Evolutionary conservation across 495 filamentous ascomycete species (phyloP).

Genomic region (Aspergillus ellipticus): DNA sequence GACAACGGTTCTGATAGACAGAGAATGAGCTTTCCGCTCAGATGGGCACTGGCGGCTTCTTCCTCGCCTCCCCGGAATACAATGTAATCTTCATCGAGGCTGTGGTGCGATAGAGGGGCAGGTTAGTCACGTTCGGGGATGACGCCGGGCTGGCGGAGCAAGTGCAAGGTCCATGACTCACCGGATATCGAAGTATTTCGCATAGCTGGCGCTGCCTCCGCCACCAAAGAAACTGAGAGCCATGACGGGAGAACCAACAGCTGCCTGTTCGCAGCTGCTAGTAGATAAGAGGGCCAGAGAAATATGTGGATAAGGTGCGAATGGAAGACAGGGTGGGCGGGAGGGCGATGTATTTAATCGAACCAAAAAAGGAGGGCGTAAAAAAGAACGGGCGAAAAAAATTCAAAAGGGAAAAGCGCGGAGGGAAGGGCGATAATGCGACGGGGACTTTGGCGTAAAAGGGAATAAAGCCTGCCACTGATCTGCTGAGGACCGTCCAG

Average conservation of each 20-base stretch:
- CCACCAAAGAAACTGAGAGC: conserved; percentile 51
- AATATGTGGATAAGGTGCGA: no score
- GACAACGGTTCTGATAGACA: conserved; percentile 66
- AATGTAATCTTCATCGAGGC: conserved; percentile 74
- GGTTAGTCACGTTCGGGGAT: conserved; percentile 12
- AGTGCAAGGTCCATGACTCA: conserved; percentile 25
- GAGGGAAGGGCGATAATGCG: conserved; percentile 13
- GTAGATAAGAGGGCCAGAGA: conserved; percentile 3
- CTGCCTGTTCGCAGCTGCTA: conserved; percentile 20
- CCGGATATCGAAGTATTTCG: conserved; percentile 57
- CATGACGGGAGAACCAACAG: conserved; percentile 32
- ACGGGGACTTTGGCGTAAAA: conserved; percentile 4
- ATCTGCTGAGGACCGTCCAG: conserved; percentile 19
- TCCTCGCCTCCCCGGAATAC: conserved; percentile 71
- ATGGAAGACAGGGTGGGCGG: not conserved
- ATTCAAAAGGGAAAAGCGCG: conserved; percentile 2
- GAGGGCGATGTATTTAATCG: conserved; percentile 3
- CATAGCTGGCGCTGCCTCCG: conserved; percentile 43
- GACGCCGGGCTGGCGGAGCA: conserved; percentile 10
- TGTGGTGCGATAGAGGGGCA: conserved; percentile 26
- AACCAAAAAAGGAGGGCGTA: not conserved
- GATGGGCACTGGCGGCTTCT: conserved; percentile 69
- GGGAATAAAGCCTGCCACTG: conserved; percentile 12
- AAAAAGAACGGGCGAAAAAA: conserved; percentile 12
- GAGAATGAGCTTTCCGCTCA: conserved; percentile 72